Evolutionary conservation across 1,139 yeast species (phyloP).

Genomic region (Yamadazyma mexicana): DNA sequence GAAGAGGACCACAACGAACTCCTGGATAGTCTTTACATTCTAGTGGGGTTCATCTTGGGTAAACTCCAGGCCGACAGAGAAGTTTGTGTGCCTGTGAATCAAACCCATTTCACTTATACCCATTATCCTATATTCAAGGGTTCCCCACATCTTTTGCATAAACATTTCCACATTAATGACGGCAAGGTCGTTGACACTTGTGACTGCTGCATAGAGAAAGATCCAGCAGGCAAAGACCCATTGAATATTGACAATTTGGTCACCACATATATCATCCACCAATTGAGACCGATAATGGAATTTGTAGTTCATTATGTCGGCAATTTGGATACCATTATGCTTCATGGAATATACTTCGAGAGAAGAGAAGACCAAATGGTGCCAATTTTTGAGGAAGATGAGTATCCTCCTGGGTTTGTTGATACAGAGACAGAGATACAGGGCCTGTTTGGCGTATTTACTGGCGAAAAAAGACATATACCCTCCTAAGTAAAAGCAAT

Average conservation of each 20-base stretch:
- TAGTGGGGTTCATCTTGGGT: slow-evolving; percentile 37
- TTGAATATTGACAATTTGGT: slow-evolving; percentile 35
- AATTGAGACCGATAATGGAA: slow-evolving; percentile 30
- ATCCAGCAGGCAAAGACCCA: slow-evolving; percentile 24
- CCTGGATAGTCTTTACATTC: slow-evolving; percentile 32
- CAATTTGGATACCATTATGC: slow-evolving; percentile 31
- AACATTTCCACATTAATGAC: slow-evolving; percentile 25
- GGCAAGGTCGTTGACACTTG: slow-evolving; percentile 15
- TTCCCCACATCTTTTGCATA: slow-evolving; percentile 37
- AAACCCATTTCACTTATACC: slow-evolving; percentile 22
- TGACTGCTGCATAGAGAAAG: slow-evolving; percentile 23
- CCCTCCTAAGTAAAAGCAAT: too few species aligned
- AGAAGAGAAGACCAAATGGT: slow-evolving; percentile 14
- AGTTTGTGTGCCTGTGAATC: slow-evolving; percentile 39
- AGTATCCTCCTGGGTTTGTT: slow-evolving; percentile 25
- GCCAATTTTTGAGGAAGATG: slow-evolving; percentile 30
- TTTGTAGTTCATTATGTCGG: slow-evolving; percentile 27
- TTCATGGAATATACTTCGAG: slow-evolving; percentile 40
- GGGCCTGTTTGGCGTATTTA: slow-evolving; percentile 23
- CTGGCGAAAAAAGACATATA: too few species aligned
- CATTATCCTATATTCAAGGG: slow-evolving; percentile 41
- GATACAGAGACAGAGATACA: slow-evolving; percentile 8
- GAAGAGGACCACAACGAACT: slow-evolving; percentile 15
- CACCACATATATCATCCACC: slow-evolving; percentile 39
- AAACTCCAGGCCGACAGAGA: slow-evolving; percentile 41